These are phyloP conservation scores for Cucurbita argyrosperma DNA, from an alignment of 306 rosid species.

Conservation along the genomic window DNA sequence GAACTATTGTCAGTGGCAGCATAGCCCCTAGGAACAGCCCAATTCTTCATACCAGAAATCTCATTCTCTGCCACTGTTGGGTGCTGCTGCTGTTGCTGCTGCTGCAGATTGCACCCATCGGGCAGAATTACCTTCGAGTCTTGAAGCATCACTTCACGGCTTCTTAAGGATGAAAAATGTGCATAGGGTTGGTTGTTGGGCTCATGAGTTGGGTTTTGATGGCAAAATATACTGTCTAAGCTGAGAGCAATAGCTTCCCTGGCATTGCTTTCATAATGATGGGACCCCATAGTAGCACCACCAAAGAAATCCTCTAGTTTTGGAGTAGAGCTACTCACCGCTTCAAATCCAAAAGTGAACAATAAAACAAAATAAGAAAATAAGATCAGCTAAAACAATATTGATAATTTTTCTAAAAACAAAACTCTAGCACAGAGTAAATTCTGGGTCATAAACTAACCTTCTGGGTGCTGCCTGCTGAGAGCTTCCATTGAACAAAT, in stretches of 20 bases:
- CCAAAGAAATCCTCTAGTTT: constrained; percentile 84
- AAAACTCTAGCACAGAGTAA: neutral
- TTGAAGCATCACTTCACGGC: constrained; percentile 25
- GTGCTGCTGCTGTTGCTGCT: constrained; percentile 8
- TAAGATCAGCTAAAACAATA: neutral
- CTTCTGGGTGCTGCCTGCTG: constrained; percentile 50
- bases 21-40: constrained; percentile 35
- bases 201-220: constrained; percentile 26
- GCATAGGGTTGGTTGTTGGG: constrained; percentile 13
- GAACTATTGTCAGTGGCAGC: neutral
- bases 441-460: constrained; percentile 17
- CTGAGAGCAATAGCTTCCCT: constrained; percentile 57
- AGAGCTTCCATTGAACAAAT: constrained; percentile 56
- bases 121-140: constrained; percentile 26
- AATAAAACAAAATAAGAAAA: neutral
- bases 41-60: constrained; percentile 28
- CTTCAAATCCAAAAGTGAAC: constrained; percentile 21
- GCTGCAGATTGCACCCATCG: constrained; percentile 24
- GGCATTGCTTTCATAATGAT: constrained; percentile 47
- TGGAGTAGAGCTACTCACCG: constrained; percentile 48
- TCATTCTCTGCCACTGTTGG: constrained; percentile 22
- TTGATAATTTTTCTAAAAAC: no score
- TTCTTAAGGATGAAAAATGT: constrained; percentile 9
- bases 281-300: constrained; percentile 47
- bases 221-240: constrained; percentile 44